Percentiles rank a stretch among this genome's conserved stretches.
These are phyloP conservation scores for Alloteropsis semialata DNA, from an alignment of 176 grass and related monocot species.

Conservation along the genomic window DNA sequence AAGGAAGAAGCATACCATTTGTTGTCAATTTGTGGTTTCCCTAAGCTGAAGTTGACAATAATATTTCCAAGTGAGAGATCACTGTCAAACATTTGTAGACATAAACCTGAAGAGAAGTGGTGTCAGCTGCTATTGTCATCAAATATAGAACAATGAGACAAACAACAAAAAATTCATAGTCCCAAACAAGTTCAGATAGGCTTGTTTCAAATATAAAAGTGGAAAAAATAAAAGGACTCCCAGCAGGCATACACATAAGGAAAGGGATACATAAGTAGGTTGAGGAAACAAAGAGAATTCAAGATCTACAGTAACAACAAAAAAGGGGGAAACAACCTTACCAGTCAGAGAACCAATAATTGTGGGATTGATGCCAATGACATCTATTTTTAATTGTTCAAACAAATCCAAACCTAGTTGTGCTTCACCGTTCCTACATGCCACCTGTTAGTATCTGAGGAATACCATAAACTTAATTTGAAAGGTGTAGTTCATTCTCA, in stretches of 20 bases:
- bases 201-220: background rate
- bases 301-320: background rate
- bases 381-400: slow-evolving; percentile 65
- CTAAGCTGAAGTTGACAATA: slow-evolving; percentile 63
- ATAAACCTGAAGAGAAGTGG: slow-evolving; percentile 62
- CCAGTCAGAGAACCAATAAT: slow-evolving; percentile 82
- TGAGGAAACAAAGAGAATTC: slow-evolving; percentile 15
- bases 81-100: slow-evolving; percentile 72
- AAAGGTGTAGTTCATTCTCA: slow-evolving; percentile 21
- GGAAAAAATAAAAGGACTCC: background rate
- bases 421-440: slow-evolving; percentile 79
- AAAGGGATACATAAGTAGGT: slow-evolving; percentile 1
- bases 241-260: background rate
- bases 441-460: slow-evolving; percentile 33
- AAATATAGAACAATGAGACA: slow-evolving; percentile 18
- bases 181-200: background rate
- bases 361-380: slow-evolving; percentile 60
- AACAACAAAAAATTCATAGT: background rate
- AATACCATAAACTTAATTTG: slow-evolving; percentile 33
- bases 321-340: slow-evolving; percentile 24
- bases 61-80: slow-evolving; percentile 64
- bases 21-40: slow-evolving; percentile 80
- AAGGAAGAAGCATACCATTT: slow-evolving; percentile 87
- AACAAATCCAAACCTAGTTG: slow-evolving; percentile 74
- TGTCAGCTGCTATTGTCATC: slow-evolving; percentile 24